Evolutionary conservation across 306 rosid genomes (phyloP), one percentile per base, ranked within the genome.

Genomic region (Quercus aquifolioides): DNA sequence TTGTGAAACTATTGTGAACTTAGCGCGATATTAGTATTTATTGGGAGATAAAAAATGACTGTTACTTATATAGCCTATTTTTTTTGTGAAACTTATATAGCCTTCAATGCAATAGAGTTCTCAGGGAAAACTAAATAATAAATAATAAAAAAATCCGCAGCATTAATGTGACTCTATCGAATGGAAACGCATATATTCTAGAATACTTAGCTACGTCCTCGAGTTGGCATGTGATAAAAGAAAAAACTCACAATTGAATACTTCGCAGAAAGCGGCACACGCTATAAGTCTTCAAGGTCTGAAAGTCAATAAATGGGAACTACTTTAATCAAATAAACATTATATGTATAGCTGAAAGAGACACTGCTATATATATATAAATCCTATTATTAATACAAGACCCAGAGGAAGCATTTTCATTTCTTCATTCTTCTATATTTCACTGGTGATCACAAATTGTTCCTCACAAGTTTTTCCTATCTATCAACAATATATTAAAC

Each of bases 251-350:
- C 52, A 41, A 23, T 46, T 74, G 76, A 69, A 81, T 38, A 69
- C 72, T 41, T 73, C 74, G 71, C 18, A 11, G 81, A 78, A n/a
- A 18, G 70, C 67, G 77, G 82, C 69, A 41, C 51, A 5, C 14
- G 56, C 78, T 79, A 41, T 23, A 49, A 41, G 46, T 41, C 8
- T 41, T 41, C 12, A 2, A 41, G 69, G 67, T 33, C 43, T 20
- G n/a, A 57, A 81, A 85, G 88, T 83, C 89, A 85, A 84, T 35
- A 46, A 58, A 46, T 5, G 51, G 73, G 83, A 85, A 65, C 82
- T 82, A 25, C 60, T 81, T 54, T 58, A 67, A 67, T 78, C 75
- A 60, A 68, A 60, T 3, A 58, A 58, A 21, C 30, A 64, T 41
- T 41, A 41, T 35, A 58, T 13, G 41, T 30, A 58, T 1, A 41